Evolutionary conservation across 148 eudicot genomes (phyloP), one percentile per base, ranked within the genome.

Genomic region (Pouteria glomerata): DNA sequence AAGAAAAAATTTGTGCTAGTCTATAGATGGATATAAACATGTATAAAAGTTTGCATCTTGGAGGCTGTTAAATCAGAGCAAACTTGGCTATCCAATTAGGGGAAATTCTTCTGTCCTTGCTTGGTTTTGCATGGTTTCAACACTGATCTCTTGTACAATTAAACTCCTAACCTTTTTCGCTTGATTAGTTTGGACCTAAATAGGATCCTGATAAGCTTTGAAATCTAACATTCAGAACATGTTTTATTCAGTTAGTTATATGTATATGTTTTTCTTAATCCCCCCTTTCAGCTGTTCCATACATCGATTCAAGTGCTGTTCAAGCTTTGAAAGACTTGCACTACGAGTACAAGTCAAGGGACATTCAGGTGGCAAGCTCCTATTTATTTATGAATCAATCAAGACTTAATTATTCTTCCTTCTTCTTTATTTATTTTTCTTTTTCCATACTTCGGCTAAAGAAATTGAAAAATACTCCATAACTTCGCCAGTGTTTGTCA

Each of bases 291-390:
- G 97, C 97, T 72, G 84, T 86, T 66, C 89, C 98, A 14, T 94
- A 94, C 65, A 77, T 94, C 76, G 98, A 94, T 74, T 86, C 97
- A 16, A 91, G 97, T 48, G 98, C 94, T 10, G 90, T 81, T 61
- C 97, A 92, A 76, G 95, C 96, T 71, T 68, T 96, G 62, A 90
- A 83, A 76, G 97, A 96, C 63, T 77, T 96, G 81, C 74, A 92
- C 73, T 88, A 85, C n/a, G 99, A 96, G 68, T 92, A 96, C 91
- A 87, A 80, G 75, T 88, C 91, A 60, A 81, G 99, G 42, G 84
- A 84, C 73, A 92, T 96, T 76, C 97, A 96, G 97, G 98, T 94
- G 45, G 29, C 34, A 65, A 48, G 48, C 8, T 47, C 50, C 41
- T 50, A 31, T 44, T 71, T 55, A 29, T 34, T 31, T 5, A 42